Evolutionary conservation across 2,329 filamentous ascomycete species (phyloP).

Genomic region (Ambrosiella cleistominuta): DNA sequence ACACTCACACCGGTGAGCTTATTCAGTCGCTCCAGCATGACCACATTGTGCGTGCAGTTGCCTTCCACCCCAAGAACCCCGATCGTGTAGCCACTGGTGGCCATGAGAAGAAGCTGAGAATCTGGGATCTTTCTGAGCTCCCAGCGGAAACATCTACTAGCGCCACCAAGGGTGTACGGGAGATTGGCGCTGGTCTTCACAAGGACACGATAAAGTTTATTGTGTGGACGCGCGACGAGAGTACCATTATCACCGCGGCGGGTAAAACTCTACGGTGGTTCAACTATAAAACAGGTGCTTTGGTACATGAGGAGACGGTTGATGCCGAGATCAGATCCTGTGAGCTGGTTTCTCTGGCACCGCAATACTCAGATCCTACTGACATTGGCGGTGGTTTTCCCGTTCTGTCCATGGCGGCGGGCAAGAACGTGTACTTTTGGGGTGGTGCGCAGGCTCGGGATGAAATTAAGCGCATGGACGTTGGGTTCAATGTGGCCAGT

Average conservation of each 20-base stretch:
- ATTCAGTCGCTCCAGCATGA: constrained; percentile 76
- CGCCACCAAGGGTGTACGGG: constrained; percentile 49
- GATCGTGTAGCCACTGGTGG: constrained; percentile 87
- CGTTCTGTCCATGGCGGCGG: constrained; percentile 79
- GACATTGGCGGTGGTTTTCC: constrained; percentile 51
- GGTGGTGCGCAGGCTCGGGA: constrained; percentile 53
- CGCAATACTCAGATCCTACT: constrained; percentile 36
- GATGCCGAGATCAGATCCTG: constrained; percentile 81
- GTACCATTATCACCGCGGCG: constrained; percentile 75
- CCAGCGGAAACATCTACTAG: constrained; percentile 26
- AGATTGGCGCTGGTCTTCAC: constrained; percentile 75
- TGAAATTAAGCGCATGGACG: constrained; percentile 60
- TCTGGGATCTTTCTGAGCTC: constrained; percentile 66
- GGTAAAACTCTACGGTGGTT: constrained; percentile 93
- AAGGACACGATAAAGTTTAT: constrained; percentile 87
- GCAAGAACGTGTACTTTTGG: constrained; percentile 87
- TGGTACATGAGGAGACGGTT: constrained; percentile 59
- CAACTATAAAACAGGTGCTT: constrained; percentile 60
- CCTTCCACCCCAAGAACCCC: constrained; percentile 65
- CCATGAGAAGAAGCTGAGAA: constrained; percentile 87
- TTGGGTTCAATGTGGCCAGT: constrained; percentile 74
- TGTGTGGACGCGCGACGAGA: constrained; percentile 79
- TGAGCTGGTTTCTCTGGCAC: constrained; percentile 60
- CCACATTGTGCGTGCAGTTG: constrained; percentile 87
- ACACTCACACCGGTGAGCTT: constrained; percentile 83